phyloP scores from a whole-genome alignment of 352 stramenopile genomes.

The Pythium pyrilobum region DNA sequence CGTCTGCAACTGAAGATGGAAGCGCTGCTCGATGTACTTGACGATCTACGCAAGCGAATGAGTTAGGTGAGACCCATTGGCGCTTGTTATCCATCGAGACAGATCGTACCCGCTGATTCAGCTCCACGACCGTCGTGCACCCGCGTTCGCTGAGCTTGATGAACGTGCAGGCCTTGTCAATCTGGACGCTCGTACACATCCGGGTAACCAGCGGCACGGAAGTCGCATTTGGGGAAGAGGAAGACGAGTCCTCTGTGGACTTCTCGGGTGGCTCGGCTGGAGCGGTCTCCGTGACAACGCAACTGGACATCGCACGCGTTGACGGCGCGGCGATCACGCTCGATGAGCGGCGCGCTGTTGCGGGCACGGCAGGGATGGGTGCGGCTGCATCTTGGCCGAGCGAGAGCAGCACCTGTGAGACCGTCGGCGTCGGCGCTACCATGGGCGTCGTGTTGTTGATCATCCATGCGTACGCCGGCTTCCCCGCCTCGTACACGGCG shows the following conservation, averaged over 20 bases:
- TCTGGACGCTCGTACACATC: constrained; percentile 57
- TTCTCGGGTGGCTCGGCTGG: not conserved
- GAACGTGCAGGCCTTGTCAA: constrained; percentile 67
- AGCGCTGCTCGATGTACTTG: constrained; percentile 60
- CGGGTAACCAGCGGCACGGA: constrained; percentile 36
- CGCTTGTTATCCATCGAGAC: too few relatives aligned
- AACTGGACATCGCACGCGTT: not conserved
- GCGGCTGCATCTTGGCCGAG: constrained; percentile 6
- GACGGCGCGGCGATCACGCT: not conserved
- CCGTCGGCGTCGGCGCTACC: constrained; percentile 24
- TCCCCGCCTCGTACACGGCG: constrained; percentile 52
- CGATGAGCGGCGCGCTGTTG: not conserved
- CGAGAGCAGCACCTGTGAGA: constrained; percentile 20
- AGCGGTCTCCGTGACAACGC: not conserved
- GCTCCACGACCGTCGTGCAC: constrained; percentile 54
- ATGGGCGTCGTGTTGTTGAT: constrained; percentile 67
- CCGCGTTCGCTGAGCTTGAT: constrained; percentile 75
- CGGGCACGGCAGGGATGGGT: not conserved
- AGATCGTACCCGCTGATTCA: constrained; percentile 59
- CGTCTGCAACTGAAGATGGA: constrained; percentile 55
- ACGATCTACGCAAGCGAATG: constrained; percentile 34
- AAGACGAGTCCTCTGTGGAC: not conserved
- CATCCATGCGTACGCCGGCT: constrained; percentile 70
- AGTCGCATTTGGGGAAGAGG: not conserved
- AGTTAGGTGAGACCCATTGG: not conserved